These are phyloP conservation scores for Pestalotiopsis sp. DNA, from an alignment of 2,329 filamentous ascomycete genomes.

Conservation along the genomic window DNA sequence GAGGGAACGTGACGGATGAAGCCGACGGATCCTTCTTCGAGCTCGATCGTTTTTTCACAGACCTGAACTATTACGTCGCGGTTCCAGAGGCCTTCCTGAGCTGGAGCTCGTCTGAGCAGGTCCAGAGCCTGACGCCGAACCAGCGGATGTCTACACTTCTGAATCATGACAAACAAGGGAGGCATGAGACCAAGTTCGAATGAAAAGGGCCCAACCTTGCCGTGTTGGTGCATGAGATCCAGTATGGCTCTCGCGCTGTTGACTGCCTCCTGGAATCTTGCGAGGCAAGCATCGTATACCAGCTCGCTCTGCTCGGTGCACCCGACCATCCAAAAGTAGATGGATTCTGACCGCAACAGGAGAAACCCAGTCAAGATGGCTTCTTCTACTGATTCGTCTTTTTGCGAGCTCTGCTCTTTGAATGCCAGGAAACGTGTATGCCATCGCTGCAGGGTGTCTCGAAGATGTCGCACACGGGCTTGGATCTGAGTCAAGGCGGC, in stretches of 20 bases:
- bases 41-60: neutral
- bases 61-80: constrained; percentile 3
- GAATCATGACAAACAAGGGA: neutral
- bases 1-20: neutral
- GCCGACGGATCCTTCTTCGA: constrained; percentile 2
- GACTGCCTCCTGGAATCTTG: neutral
- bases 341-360: neutral
- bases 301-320: neutral
- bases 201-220: neutral
- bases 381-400: neutral
- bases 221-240: constrained; percentile 1
- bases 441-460: neutral
- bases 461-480: neutral
- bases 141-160: constrained; percentile 3
- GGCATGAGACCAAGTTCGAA: constrained; percentile 3
- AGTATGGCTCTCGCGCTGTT: neutral
- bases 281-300: neutral
- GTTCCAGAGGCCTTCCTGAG: constrained; percentile 8
- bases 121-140: neutral
- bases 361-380: neutral
- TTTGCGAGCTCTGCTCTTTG: neutral
- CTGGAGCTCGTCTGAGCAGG: neutral
- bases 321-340: neutral
- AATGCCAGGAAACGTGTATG: neutral
- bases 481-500: neutral